Evolutionary conservation across 2,329 filamentous ascomycete species (phyloP), one percentile per base, ranked within the genome.

Genomic region (Trichoderma breve): DNA sequence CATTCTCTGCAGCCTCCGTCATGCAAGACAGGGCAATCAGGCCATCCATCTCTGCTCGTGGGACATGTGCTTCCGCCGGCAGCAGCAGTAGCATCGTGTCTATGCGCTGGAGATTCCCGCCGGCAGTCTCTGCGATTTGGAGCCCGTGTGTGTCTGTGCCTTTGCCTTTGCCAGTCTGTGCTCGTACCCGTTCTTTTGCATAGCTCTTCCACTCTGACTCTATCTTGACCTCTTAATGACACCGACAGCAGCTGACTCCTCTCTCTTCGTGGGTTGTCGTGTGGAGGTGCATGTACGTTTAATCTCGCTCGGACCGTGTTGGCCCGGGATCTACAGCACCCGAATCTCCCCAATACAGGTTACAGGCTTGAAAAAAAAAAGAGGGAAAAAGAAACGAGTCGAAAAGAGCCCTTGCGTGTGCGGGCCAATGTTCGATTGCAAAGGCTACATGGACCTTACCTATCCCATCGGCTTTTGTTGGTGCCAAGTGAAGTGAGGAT

Each of bases 231-330:
- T 24, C 55, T 47, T 32, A 32, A 47, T 51, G 55, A 43, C 36
- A 60, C 55, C 12, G 36, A 47, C 18, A 26, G 30, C 26, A n/a
- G 12, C 18, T 39, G 36, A 39, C 36, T 18, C 36, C 15, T 39
- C 36, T 57, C 64, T 26, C 24, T n/a, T 21, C 30, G 32, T 55
- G 51, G 32, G 21, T 51, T 67, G 51, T 67, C 51, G 66, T 61
- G 53, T 47, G 55, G 55, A 60, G 66, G 66, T 58, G 34, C 64
- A 57, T 58, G 53, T 67, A 47, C 28, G 66, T 60, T 39, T 69
- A 69, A 69, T 69, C 66, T 69, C 66, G 66, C 66, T 60, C 66
- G 66, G 36, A 51, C 66, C 66, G 53, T 60, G 66, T 47, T 61
- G 55, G 55, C 36, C 66, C 55, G 36, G 66, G 66, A 69, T 69